Evolutionary conservation across 768 basidiomycete species (phyloP), one percentile per base, ranked within the genome.

Genomic region (Podaxis sp.): DNA sequence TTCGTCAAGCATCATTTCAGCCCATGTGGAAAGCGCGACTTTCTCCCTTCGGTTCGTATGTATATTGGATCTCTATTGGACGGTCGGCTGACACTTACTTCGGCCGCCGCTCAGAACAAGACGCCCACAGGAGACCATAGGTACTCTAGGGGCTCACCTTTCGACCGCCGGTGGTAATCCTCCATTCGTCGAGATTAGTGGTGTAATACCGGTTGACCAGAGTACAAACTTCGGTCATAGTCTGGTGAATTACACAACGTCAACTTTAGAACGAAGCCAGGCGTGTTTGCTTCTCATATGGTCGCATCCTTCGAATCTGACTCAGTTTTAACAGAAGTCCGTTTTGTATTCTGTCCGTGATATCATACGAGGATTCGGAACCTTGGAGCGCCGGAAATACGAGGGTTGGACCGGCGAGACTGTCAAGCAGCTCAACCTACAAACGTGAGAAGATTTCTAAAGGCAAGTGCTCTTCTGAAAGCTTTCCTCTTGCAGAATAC

Each of bases 341-440:
- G 11, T 37, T 36, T 50, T 50, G 23, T 61, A 42, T 40, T 61
- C 59, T 18, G 13, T 38, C 21, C 59, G 52, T 9, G 81, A 86
- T 57, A 82, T 90, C 50, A 81, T 83, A 2, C 79, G 90, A 63
- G 89, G 89, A 2, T 78, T 90, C 65, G 74, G 81, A 6, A 63
- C 71, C 25, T 59, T 69, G 4, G 71, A 73, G 16, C 65, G 76
- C 18, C 62, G 62, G 14, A 65, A 68, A 2, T 84, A 81, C 64
- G 69, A 79, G 21, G 69, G 69, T 13, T 79, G 79, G 80, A 61
- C 63, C 65, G 52, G 55, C 76, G 37, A 67, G 13, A 25, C 25
- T 36, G 46, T 61, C 35, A n/a, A 5, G 21, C 18, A 50, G 14
- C 18, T 38, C n/a, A 46, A 27, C 14, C 52, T 32, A 18, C 25